Evolutionary conservation across 2,329 filamentous ascomycete genomes (phyloP), one percentile per base, ranked within the genome.

Genomic region (Xylariaceae sp.): DNA sequence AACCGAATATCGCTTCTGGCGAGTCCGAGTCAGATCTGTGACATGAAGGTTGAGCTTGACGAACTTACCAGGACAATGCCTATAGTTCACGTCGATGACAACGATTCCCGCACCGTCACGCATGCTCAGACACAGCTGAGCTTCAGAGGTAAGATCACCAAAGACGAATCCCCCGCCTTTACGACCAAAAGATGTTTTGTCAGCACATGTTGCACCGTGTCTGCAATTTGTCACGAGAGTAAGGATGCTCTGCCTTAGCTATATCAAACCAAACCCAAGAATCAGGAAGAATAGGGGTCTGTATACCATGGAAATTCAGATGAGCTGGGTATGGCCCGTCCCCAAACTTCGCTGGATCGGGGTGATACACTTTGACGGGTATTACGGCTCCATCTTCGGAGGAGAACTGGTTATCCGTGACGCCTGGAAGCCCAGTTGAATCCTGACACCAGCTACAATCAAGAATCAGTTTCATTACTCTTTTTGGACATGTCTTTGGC

Each of bases 51-150:
- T 10, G 22, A 14, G 29, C 11, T 10, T 29, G 5, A n/a, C n/a
- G 19, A 11, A 41, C 56, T 44, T 45, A 67, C 65, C 65, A 2
- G 66, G 66, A 37, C 66, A 69, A 32, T 64, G 66, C 2, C 67
- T 64, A 48, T 71, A 71, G 41, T 67, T 62, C 21, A 69, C 66
- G 37, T 70, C 67, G 4, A 70, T 53, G 2, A 70, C 63, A 1
- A 60, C 64, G 1, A 70, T 54, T 1, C 65, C 65, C 1, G 64
- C 65, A 11, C 56, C 57, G 36, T 67, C 62, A 0, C 63, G 57
- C 64, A 70, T 65, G 41, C 53, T 64, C 35, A 66, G 48, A 41
- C 67, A 70, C 3, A 68, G 42, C 12, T 57, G 53, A 14, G 59
- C 61, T 36, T 70, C 64, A 12, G 56, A 53, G 2, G 45, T 46